Evolutionary conservation across 768 basidiomycete species (phyloP), one percentile per base, ranked within the genome.

Genomic region (Rubroboletus pulcherrimus): DNA sequence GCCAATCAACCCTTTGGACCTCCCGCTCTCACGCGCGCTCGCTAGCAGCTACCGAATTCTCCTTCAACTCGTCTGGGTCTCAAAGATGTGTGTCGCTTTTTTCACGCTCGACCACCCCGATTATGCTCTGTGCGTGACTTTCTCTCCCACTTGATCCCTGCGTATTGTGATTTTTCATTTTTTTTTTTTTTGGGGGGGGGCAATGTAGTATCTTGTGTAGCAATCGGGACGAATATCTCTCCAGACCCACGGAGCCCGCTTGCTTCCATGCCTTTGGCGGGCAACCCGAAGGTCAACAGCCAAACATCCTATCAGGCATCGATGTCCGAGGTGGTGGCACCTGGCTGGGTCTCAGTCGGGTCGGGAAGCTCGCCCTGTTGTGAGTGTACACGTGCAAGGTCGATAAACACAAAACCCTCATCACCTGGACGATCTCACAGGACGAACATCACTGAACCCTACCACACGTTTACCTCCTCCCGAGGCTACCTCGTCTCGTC

Each of bases 361-460:
- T 78, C 56, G 91, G 91, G 24, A 80, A 79, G 60, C 72, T 91
- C 52, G 89, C 87, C 12, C 67, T 93, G 49, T 66, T 92, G 91
- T 91, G 70, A 71, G 90, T 70, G 11, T 1, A 4, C 43, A 34
- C n/a, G 15, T 39, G n/a, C 51, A 11, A 1, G 1, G 8, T n/a
- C 9, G 5, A 19, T 15, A 5, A 5, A 34, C 37, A 26, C 10
- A 11, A 30, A 26, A 1, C 24, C 30, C 33, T 19, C 14, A 29
- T 21, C 11, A 10, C 19, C 44, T 9, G 5, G 2, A 24, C 17
- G 31, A 24, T 55, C 66, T 63, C 56, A 68, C 73, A 91, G 90
- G 67, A 93, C 91, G 19, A 93, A 93, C 74, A 91, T 93, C 69
- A 89, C 87, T 41, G 91, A 93, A 71, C 75, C 81, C n/a, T 54